These are phyloP conservation scores for Torulaspora pretoriensis DNA, from an alignment of 1,139 yeast genomes.

Conservation along the genomic window DNA sequence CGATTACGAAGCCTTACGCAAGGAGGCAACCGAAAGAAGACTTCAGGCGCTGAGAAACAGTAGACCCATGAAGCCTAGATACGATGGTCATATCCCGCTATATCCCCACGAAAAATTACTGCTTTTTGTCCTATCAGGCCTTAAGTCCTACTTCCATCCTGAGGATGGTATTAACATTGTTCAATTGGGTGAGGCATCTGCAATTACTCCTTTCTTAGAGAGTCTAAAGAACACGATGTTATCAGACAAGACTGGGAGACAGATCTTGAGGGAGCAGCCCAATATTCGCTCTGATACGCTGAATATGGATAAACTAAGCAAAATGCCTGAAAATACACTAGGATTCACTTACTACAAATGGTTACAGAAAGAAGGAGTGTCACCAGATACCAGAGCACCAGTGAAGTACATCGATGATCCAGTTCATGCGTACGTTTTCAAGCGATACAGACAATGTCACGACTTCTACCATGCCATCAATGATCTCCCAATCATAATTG, in stretches of 20 bases:
- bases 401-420: constrained; percentile 86
- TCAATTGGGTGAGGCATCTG: constrained; percentile 93
- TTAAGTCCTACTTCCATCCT: constrained; percentile 84
- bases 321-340: constrained; percentile 64
- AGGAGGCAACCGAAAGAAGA: constrained; percentile 34
- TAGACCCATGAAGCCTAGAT: constrained; percentile 44
- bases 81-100: constrained; percentile 81
- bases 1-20: constrained; percentile 22
- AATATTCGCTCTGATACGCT: constrained; percentile 72
- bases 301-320: constrained; percentile 56
- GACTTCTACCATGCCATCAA: constrained; percentile 94
- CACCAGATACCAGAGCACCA: constrained; percentile 89
- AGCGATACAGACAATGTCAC: constrained; percentile 92
- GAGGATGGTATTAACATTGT: constrained; percentile 60
- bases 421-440: constrained; percentile 85
- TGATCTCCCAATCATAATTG: constrained; percentile 84
- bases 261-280: constrained; percentile 73
- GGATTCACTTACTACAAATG: constrained; percentile 77
- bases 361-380: constrained; percentile 83
- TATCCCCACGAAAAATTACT: constrained; percentile 57
- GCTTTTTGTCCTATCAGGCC: constrained; percentile 68
- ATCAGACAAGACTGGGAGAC: constrained; percentile 67
- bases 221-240: constrained; percentile 70
- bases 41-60: constrained; percentile 22
- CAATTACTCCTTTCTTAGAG: constrained; percentile 62